These are phyloP conservation scores for Suhomyces atakaporum DNA, from an alignment of 1,139 yeast species.

Conservation along the genomic window DNA sequence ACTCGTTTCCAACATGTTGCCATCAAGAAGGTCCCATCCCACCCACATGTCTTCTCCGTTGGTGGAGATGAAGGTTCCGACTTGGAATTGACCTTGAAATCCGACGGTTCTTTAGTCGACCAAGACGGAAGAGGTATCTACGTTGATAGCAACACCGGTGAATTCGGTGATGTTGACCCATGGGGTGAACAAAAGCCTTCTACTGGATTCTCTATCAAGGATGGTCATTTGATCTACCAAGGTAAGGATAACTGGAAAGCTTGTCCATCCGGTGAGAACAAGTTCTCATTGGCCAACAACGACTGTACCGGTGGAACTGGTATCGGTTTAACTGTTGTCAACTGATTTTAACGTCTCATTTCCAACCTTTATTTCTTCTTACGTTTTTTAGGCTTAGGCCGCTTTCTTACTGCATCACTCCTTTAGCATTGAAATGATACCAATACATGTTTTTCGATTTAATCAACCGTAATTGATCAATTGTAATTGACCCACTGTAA, in stretches of 20 bases:
- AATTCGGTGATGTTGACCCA: conserved; percentile 33
- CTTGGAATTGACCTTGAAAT: conserved; percentile 24
- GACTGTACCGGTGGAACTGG: conserved; percentile 32
- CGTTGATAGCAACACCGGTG: conserved; percentile 29
- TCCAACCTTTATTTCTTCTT: conserved; percentile 2
- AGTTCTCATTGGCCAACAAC: conserved; percentile 28
- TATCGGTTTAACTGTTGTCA: conserved; percentile 22
- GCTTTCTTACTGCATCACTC: conserved; percentile 1
- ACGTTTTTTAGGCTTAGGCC: conserved; percentile 1
- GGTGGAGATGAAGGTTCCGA: conserved; percentile 33
- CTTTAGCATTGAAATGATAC: conserved; percentile 1
- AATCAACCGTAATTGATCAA: too few species aligned
- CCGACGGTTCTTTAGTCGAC: conserved; percentile 31
- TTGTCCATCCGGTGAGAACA: conserved; percentile 30
- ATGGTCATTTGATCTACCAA: conserved; percentile 25
- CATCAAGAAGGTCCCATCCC: conserved; percentile 30
- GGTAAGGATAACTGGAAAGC: conserved; percentile 27
- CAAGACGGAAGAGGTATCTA: conserved; percentile 30
- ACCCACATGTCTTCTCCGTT: conserved; percentile 34
- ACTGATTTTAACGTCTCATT: neutral
- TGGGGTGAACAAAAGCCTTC: conserved; percentile 28
- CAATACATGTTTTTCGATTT: neutral
- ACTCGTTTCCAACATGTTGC: conserved; percentile 22
- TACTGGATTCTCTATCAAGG: conserved; percentile 26
- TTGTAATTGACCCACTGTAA: too few species aligned